Evolutionary conservation across 495 filamentous ascomycete species (phyloP), one percentile per base, ranked within the genome.

Genomic region (Cercophora sp.): DNA sequence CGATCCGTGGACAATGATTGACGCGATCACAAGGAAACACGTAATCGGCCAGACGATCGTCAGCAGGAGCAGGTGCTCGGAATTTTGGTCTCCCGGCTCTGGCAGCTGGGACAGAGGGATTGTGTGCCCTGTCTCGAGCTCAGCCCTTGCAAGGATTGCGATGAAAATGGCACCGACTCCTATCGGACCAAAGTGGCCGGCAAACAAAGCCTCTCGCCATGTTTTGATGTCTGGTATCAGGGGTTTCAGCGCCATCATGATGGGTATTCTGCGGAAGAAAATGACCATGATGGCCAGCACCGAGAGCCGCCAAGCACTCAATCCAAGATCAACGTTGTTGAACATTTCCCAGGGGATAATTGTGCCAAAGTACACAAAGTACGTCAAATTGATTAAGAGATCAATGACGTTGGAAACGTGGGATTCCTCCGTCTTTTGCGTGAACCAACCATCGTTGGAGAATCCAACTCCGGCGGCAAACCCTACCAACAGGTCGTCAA

Each of bases 321-420:
- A 73, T 23, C 90, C 88, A 39, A 94, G 59, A 2, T 73, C 71
- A 0, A 76, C 72, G 44, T 81, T 70, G 71, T 95, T 96, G 77
- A 81, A 99, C 56, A 85, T 79, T 54, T 82, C 79, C 94, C 94
- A 99, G 0, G 94, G 94, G 45, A 99, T 90, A 69, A 99, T 96
- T 27, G 94, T 87, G 43, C 94, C 94, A 42, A 99, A 86, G 61
- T 91, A 99, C 59, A 99, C 92, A 63, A 99, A 97, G 65, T 96
- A 97, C 4, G 92, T 85, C 82, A 97, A 80, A 69, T 99, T 99
- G 70, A 99, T 81, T 49, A 99, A 71, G 58, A 99, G 69, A 76
- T 99, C 94, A 65, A 99, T 96, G 69, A 99, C 94, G 82, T 97
- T 96, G 64, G 93, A 96, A 19, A 99, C 94, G 64, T 96, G 92